Evolutionary conservation across 805 yeast species (phyloP).

Genomic region (Candida fluviatilis): DNA sequence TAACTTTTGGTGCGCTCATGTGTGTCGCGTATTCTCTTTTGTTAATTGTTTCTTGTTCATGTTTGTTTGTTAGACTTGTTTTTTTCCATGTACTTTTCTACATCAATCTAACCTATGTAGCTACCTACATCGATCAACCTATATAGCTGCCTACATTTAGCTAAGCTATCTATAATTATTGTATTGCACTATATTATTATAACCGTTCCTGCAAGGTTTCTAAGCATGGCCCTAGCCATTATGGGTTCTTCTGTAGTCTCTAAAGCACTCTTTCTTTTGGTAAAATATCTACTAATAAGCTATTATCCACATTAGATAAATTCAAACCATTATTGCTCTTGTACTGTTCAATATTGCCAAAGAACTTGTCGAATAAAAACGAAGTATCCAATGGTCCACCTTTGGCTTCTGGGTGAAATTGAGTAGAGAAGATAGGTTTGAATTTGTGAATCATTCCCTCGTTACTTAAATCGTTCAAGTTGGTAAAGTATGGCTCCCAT

Average conservation of each 20-base stretch:
- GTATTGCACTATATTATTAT: neutral
- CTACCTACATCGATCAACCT: no score
- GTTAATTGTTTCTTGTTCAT: no score
- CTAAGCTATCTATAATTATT: neutral
- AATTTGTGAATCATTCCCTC: slow-evolving; percentile 93
- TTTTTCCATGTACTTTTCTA: no score
- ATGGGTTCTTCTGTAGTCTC: neutral
- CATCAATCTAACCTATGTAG: no score
- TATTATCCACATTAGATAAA: slow-evolving; percentile 42
- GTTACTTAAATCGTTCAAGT: slow-evolving; percentile 91
- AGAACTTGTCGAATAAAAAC: slow-evolving; percentile 86
- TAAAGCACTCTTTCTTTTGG: slow-evolving; percentile 58
- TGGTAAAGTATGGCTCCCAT: slow-evolving; percentile 82
- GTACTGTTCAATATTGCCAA: slow-evolving; percentile 62
- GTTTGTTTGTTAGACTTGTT: no score
- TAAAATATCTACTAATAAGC: slow-evolving; percentile 55
- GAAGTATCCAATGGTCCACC: slow-evolving; percentile 97
- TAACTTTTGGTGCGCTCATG: no score
- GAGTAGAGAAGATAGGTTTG: slow-evolving; percentile 92
- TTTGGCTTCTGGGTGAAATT: slow-evolving; percentile 99
- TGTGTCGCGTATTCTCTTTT: no score
- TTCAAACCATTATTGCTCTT: slow-evolving; percentile 32
- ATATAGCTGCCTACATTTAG: no score
- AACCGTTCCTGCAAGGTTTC: no score
- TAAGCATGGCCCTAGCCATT: no score